Percentiles rank a stretch among this genome's conserved stretches.
These are phyloP conservation scores for Penicillium canescens DNA, from an alignment of 495 filamentous ascomycete species.

Conservation along the genomic window DNA sequence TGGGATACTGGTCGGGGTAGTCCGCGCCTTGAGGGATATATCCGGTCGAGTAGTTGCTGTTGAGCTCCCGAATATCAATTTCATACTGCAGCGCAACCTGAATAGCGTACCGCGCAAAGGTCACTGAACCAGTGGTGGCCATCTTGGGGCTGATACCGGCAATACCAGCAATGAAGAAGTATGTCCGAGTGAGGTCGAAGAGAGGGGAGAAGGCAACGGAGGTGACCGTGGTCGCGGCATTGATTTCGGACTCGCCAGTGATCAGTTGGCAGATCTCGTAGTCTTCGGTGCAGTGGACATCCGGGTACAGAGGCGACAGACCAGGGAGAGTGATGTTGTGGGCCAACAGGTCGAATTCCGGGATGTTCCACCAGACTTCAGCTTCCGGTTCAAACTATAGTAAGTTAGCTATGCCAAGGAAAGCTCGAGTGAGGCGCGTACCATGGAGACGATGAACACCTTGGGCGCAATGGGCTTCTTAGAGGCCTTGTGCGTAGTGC, in stretches of 20 bases:
- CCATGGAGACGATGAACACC: conserved; percentile 72
- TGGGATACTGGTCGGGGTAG: conserved; percentile 59
- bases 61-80: conserved; percentile 70
- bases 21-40: conserved; percentile 64
- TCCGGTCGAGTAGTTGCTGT: conserved; percentile 62
- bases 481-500: neutral
- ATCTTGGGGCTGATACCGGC: conserved; percentile 70
- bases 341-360: conserved; percentile 60
- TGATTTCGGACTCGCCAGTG: conserved; percentile 67
- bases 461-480: conserved; percentile 55
- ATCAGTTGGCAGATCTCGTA: conserved; percentile 62
- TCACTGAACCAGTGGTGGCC: conserved; percentile 61
- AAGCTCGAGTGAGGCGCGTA: conserved; percentile 24
- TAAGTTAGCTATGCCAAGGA: neutral
- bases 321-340: conserved; percentile 68
- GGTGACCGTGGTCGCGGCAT: conserved; percentile 64
- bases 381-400: conserved; percentile 64
- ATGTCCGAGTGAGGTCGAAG: conserved; percentile 69
- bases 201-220: conserved; percentile 56
- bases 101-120: conserved; percentile 66
- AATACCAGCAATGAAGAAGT: conserved; percentile 72
- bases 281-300: conserved; percentile 62
- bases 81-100: conserved; percentile 77
- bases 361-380: conserved; percentile 64
- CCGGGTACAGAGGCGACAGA: conserved; percentile 62